Conservation (phyloP, 2,329 filamentous ascomycete species). For the Ceratocystis papillata region DNA sequence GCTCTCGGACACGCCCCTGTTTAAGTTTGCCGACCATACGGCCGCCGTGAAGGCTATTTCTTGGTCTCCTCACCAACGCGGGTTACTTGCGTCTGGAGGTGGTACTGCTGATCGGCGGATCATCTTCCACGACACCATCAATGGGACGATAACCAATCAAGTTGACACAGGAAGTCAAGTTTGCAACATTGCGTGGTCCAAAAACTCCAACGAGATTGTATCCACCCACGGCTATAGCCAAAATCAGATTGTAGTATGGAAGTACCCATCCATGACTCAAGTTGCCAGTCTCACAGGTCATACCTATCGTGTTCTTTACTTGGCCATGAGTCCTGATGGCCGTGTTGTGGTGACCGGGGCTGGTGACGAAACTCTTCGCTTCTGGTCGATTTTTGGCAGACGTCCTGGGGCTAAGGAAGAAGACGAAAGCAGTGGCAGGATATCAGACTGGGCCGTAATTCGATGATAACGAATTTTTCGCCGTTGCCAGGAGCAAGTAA, state of each 20-base stretch:
- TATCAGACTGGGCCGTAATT: conserved; percentile 77
- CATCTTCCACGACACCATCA: conserved; percentile 93
- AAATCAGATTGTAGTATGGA: conserved; percentile 99
- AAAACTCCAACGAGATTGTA: conserved; percentile 95
- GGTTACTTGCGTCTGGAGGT: conserved; percentile 86
- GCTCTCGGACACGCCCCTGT: conserved; percentile 78
- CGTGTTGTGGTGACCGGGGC: conserved; percentile 89
- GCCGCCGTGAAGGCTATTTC: conserved; percentile 96
- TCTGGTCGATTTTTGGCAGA: conserved; percentile 92
- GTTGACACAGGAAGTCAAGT: conserved; percentile 96
- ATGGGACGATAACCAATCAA: conserved; percentile 70
- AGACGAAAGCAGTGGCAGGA: conserved; percentile 48
- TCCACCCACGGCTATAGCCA: conserved; percentile 95
- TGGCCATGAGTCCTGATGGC: conserved; percentile 95
- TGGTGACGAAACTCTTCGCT: conserved; percentile 87
- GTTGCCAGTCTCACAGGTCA: conserved; percentile 91
- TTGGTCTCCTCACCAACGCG: conserved; percentile 93
- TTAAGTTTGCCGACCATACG: conserved; percentile 89
- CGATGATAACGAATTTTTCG: conserved; percentile 38
- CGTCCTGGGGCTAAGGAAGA: conserved; percentile 62
- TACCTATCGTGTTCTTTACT: conserved; percentile 89
- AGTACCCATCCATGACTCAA: conserved; percentile 96
- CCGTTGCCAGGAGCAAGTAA: not conserved
- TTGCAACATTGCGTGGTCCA: conserved; percentile 96
- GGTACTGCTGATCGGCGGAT: conserved; percentile 93